Conservation (phyloP, 192 early-diverging fungal genomes). For the Podila epigama region DNA sequence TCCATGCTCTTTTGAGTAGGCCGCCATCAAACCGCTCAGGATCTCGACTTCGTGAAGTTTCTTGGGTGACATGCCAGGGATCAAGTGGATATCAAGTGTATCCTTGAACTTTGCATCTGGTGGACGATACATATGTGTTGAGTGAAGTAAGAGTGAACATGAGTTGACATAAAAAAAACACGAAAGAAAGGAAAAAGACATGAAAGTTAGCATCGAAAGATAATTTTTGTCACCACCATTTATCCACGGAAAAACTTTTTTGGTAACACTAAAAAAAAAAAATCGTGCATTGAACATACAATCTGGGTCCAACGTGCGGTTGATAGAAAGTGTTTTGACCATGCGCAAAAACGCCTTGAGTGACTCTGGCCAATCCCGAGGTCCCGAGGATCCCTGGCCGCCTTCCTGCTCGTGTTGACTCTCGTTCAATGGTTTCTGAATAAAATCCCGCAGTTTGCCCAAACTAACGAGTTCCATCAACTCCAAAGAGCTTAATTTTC, state of each 20-base stretch:
- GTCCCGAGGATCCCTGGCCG: neutral
- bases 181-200: neutral
- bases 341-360: constrained; percentile 45
- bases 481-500: constrained; percentile 33
- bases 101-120: constrained; percentile 35
- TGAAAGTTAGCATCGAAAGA: neutral
- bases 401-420: neutral
- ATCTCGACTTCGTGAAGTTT: constrained; percentile 76
- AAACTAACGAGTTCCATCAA: constrained; percentile 45
- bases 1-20: constrained; percentile 52
- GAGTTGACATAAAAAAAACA: neutral
- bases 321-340: constrained; percentile 38
- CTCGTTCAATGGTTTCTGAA: neutral
- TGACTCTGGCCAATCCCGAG: constrained; percentile 56
- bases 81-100: constrained; percentile 62
- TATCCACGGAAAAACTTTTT: neutral
- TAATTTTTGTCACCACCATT: neutral
- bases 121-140: neutral
- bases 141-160: neutral
- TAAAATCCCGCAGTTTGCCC: constrained; percentile 24
- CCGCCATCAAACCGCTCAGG: constrained; percentile 64
- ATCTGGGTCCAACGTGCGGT: constrained; percentile 24
- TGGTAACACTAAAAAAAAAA: neutral
- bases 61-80: constrained; percentile 76
- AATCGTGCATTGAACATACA: constrained; percentile 19